Evolutionary conservation across 495 filamentous ascomycete genomes (phyloP).

Genomic region (Acidiella bohemica): DNA sequence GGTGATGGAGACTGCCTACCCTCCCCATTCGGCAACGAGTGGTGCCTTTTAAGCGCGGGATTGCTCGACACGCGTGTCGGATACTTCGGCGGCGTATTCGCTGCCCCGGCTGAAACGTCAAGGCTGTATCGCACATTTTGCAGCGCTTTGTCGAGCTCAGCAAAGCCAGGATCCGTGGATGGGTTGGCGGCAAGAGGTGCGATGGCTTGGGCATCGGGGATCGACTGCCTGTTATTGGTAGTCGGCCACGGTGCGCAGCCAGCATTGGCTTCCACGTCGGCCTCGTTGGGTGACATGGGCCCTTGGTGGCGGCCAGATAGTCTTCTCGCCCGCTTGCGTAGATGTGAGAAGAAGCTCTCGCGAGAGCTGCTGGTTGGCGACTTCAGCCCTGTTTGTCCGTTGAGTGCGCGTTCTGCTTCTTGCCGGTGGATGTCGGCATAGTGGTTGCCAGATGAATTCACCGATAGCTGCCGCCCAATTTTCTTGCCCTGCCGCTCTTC

Average conservation of each 20-base stretch:
- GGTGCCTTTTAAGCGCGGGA: slow-evolving; percentile 24
- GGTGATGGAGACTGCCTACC: slow-evolving; percentile 33
- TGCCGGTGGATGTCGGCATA: slow-evolving; percentile 76
- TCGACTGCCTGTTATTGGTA: slow-evolving; percentile 64
- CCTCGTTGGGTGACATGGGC: slow-evolving; percentile 54
- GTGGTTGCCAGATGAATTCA: slow-evolving; percentile 87
- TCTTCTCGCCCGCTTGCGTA: slow-evolving; percentile 83
- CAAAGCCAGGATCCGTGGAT: slow-evolving; percentile 36
- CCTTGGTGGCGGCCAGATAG: slow-evolving; percentile 82
- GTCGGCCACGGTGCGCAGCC: slow-evolving; percentile 80
- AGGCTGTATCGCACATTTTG: slow-evolving; percentile 53
- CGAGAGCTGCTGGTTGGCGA: slow-evolving; percentile 59
- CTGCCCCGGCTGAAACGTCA: slow-evolving; percentile 39
- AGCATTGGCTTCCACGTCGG: slow-evolving; percentile 83
- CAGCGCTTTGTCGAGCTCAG: slow-evolving; percentile 67
- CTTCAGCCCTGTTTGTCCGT: slow-evolving; percentile 50
- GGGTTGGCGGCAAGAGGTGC: slow-evolving; percentile 19
- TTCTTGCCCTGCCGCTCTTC: slow-evolving; percentile 75
- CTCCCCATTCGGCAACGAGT: slow-evolving; percentile 62
- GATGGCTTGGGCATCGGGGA: slow-evolving; percentile 51
- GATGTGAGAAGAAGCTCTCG: slow-evolving; percentile 94
- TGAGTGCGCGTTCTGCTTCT: slow-evolving; percentile 82
- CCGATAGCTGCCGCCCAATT: slow-evolving; percentile 86
- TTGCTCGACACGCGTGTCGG: slow-evolving; percentile 22
- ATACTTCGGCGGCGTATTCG: slow-evolving; percentile 17